phyloP scores from a whole-genome alignment of 2,329 filamentous ascomycete species.

The Knoxdaviesia proteae region DNA sequence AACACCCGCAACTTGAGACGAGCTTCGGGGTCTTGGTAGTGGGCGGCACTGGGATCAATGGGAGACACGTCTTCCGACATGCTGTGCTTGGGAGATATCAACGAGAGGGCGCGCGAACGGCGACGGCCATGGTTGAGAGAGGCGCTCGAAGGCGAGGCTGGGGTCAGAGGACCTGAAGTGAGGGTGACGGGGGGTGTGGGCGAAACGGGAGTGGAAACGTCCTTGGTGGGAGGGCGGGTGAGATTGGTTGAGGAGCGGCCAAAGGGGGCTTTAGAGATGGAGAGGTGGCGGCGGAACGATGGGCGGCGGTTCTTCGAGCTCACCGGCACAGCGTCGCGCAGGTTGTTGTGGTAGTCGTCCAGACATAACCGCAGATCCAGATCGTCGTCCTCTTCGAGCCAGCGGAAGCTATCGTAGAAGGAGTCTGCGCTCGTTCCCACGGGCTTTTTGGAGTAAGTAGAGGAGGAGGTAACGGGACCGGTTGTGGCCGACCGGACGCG shows the following conservation, averaged over 20 bases:
- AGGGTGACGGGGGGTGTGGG: slow-evolving; percentile 9
- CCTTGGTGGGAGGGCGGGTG: slow-evolving; percentile 24
- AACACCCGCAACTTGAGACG: slow-evolving; percentile 71
- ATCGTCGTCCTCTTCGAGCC: slow-evolving; percentile 53
- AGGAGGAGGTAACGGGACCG: background rate
- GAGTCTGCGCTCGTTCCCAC: slow-evolving; percentile 15
- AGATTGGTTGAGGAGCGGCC: slow-evolving; percentile 29
- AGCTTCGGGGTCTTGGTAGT: slow-evolving; percentile 82
- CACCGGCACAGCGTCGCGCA: slow-evolving; percentile 27
- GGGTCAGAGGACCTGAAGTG: slow-evolving; percentile 9
- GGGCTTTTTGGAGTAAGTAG: too few relatives aligned
- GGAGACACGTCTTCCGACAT: slow-evolving; percentile 9
- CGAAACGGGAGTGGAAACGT: slow-evolving; percentile 13
- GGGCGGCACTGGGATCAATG: slow-evolving; percentile 52
- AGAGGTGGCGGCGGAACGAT: slow-evolving; percentile 51
- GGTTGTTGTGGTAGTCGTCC: slow-evolving; percentile 49
- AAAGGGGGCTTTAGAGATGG: slow-evolving; percentile 46
- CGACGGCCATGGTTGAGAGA: slow-evolving; percentile 18
- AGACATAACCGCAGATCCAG: slow-evolving; percentile 45
- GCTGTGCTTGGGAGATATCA: slow-evolving; percentile 22
- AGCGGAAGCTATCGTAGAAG: slow-evolving; percentile 47
- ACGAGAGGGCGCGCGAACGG: slow-evolving; percentile 33
- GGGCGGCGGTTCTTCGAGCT: slow-evolving; percentile 26
- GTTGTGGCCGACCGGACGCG: background rate
- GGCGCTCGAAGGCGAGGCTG: slow-evolving; percentile 5